These are phyloP conservation scores for Daucus carota DNA, from an alignment of 129 eudicot species.

Conservation along the genomic window DNA sequence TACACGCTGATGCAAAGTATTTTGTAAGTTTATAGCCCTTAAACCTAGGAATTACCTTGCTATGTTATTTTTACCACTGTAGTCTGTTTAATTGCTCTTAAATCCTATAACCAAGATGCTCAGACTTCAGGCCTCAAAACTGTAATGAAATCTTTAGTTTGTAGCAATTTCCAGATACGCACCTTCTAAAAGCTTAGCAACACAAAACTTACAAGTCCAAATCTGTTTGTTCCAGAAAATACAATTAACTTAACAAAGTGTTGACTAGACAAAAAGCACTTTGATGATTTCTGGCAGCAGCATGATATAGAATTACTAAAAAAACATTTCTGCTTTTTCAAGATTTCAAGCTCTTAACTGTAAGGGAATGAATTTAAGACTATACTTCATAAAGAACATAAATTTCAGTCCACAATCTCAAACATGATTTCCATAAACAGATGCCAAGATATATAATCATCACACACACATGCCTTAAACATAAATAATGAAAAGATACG, in stretches of 20 bases:
- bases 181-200: background rate
- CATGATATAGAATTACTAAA: background rate
- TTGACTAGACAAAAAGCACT: background rate
- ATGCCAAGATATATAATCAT: background rate
- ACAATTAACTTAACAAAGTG: background rate
- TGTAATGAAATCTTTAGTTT: background rate
- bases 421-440: background rate
- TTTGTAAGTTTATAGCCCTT: background rate
- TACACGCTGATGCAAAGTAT: background rate
- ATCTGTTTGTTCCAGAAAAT: background rate
- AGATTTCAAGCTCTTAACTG: background rate
- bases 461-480: background rate
- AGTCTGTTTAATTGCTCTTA: background rate
- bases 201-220: background rate
- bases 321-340: background rate
- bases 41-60: background rate
- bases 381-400: background rate
- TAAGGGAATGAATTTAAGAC: background rate
- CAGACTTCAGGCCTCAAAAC: background rate
- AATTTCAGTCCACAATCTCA: background rate
- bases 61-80: background rate
- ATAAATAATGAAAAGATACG: background rate
- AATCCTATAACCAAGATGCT: background rate
- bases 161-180: background rate
- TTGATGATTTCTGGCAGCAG: background rate